Base-by-base conservation (phyloP, 23 red algal species). In the Gracilaria vermiculophylla region DNA sequence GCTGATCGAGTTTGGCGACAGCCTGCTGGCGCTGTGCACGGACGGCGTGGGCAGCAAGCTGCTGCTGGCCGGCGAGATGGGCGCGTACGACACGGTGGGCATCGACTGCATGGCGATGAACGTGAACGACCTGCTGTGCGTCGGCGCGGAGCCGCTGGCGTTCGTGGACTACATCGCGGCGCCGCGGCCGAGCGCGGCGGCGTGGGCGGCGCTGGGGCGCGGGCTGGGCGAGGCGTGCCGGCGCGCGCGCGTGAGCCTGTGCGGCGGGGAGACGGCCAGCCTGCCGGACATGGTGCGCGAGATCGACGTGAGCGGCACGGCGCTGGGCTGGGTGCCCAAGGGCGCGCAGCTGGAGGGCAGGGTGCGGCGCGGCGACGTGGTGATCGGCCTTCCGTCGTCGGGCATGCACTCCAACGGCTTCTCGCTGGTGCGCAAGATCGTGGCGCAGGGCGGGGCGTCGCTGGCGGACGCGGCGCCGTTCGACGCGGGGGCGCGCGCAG, bases 111-210 rank as follows among this genome's bases (percentile, higher is more conserved):
- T 98, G 53, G 95, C 95, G 36, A 98, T 98, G 95, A 98, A 98
- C 58, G 95, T 98, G 15, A 98, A 98, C 62, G 95, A 98, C 65
- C 77, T 98, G 91, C 60, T 98, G 10, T 98, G 95, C 47, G 75
- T 98, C 28, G 95, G 95, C 27, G 95, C 95, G 12, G 95, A 98
- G 71, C 95, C 95, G 65, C 64, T 98, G 25, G 95, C 95, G 3
- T 98, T 98, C 88, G 95, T 98, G 28, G 95, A 98, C 69, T 98
- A 98, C 57, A 98, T 98, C 56, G 95, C 95, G 19, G 90, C 90
- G 20, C 95, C 95, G 27, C 35, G 39, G 20, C 91, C 95, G 40
- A 61, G 62, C 25, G 39, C 54, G 27, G 78, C 71, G 37, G 54
- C 69, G 5, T 98, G 95, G 95, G 91, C 79, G 47, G 83, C 82